Evolutionary conservation across 1,284 basidiomycete species (phyloP), one percentile per base, ranked within the genome.

Genomic region (Malassezia obtusa): DNA sequence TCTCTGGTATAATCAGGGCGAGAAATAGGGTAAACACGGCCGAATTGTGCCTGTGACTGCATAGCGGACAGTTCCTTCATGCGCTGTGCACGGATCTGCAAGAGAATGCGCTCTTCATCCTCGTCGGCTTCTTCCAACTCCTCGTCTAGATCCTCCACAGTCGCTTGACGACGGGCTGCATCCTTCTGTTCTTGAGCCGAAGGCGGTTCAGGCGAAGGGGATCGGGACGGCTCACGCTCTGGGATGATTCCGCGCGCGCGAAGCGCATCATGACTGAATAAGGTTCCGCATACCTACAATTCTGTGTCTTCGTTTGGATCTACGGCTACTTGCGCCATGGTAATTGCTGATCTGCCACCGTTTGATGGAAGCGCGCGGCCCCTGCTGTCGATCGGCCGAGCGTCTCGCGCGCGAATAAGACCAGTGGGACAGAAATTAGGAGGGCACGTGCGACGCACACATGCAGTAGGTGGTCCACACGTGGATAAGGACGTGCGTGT

Each of bases 1-100:
- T 96, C 89, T 46, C 85, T 79, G 30, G 87, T 92, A 75, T 96
- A 98, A 73, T 95, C 91, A 17, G 90, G 89, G 60, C 92, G 79
- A 26, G 83, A 83, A 58, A 98, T 92, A 2, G 89, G 89, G 75
- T 75, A 86, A 45, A 96, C 82, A 40, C 83, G 77, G 19, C 92
- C 90, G 71, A 90, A 95, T 50, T 84, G 81, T 9, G 83, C 84
- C 56, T 78, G 80, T 64, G 80, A 80, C 55, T 81, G 77, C 52
- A 82, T 80, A 26, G 76, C 77, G 49, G 79, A 79, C 65, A 90
- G 81, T 59, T 86, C 82, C 4, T 78, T 79, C 40, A 90, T 68
- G 28, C 85, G 80, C 67, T 84, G 81, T 60, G 80, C 77, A 15
- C 83, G 78, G 63, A 86, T 83, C 40, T 80, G 77, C 54, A 84